Evolutionary conservation across 345 rosid genomes (phyloP), one percentile per base, ranked within the genome.

Genomic region (Salix koriyanagi): DNA sequence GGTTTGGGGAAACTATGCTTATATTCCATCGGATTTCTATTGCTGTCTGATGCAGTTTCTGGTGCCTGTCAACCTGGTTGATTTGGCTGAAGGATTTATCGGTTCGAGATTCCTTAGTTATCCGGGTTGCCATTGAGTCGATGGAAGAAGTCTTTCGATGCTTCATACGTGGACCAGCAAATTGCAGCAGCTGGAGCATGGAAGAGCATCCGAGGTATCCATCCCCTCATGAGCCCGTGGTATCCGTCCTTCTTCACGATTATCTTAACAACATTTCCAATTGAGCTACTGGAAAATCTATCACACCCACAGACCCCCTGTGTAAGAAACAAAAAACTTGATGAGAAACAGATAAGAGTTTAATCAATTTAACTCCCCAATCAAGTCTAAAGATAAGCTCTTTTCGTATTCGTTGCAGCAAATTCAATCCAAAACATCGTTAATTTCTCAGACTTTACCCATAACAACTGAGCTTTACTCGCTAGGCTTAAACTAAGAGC

Each of bases 121-220:
- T 66, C 70, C 15, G 16, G 48, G 42, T 30, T 70, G 46, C 42
- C 72, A 75, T 87, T 86, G 48, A 81, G 74, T 42, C 77, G 78
- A 15, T 88, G 87, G 73, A 91, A 86, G 85, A 86, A 87, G 64
- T 86, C 50, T 79, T 91, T 91, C 6, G 89, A 83, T 0, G 91
- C 91, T 81, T 90, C 94, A 65, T 91, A 89, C 32, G 92, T 89
- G 11, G 92, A 90, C 94, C 94, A 90, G 76, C 91, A 88, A 54
- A 91, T 90, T 3, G 92, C 88, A 68, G 94, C 91, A 5, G 94
- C 94, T 2, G 94, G 92, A 58, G 97, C 94, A 79, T 91, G 94
- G 71, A 92, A 92, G 15, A 90, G 81, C 87, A 89, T 87, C 68
- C 94, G 86, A 0, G 94, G 94, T 0, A 88, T 78, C 94, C 94